phyloP scores from a whole-genome alignment of 441 rosid genomes.

The Corymbia citriodora region DNA sequence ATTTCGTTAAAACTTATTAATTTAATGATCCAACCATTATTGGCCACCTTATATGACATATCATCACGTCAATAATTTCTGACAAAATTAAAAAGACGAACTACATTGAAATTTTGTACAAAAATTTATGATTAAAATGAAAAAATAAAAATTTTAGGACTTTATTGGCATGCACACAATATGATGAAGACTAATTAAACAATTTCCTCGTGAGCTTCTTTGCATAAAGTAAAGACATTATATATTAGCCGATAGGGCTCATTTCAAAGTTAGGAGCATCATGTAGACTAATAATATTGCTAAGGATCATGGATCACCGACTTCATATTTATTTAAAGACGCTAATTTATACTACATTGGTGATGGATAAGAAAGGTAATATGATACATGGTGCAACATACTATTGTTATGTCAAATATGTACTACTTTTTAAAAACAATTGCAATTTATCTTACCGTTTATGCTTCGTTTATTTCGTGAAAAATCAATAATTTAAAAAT shows the following conservation, averaged over 20 bases:
- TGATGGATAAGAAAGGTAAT: accelerated
- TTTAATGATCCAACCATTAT: accelerated
- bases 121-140: too few relatives aligned
- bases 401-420: not conserved
- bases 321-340: not conserved
- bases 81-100: accelerated
- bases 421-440: not conserved
- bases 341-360: accelerated
- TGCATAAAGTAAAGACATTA: too few relatives aligned
- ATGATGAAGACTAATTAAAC: accelerated
- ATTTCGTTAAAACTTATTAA: accelerated
- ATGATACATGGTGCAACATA: accelerated
- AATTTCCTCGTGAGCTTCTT: not conserved
- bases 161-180: too few relatives aligned
- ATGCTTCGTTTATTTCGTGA: not conserved
- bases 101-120: accelerated
- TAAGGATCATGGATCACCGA: not conserved
- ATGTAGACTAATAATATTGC: not conserved
- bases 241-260: accelerated
- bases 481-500: accelerated
- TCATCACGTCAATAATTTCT: not conserved
- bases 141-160: too few relatives aligned
- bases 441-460: not conserved
- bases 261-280: not conserved
- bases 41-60: not conserved